Evolutionary conservation across 257 asterid species (phyloP).

Genomic region (Gynochthodes officinalis): DNA sequence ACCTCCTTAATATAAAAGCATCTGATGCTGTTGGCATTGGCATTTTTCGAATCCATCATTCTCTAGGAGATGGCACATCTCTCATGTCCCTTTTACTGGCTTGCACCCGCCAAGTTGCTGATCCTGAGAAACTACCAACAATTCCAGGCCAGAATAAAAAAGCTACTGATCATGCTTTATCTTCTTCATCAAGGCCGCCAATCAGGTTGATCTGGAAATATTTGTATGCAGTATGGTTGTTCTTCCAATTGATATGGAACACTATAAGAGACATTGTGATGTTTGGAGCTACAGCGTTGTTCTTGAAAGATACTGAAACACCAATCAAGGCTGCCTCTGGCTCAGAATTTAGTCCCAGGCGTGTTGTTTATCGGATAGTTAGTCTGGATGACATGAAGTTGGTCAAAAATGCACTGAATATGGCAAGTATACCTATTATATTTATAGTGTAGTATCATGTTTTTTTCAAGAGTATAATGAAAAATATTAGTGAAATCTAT

Average conservation of each 20-base stretch:
- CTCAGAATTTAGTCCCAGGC: constrained; percentile 23
- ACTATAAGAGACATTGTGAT: constrained; percentile 24
- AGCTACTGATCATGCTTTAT: too few species aligned
- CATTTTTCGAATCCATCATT: constrained; percentile 36
- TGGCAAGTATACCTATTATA: constrained; percentile 26
- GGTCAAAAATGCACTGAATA: constrained; percentile 25
- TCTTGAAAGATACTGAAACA: constrained; percentile 33
- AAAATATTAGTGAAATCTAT: too few species aligned
- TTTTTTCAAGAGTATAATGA: too few species aligned
- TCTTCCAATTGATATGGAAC: constrained; percentile 19
- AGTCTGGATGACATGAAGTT: constrained; percentile 28
- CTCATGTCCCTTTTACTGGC: constrained; percentile 33
- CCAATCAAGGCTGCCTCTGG: constrained; percentile 26
- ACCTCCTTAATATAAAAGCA: constrained; percentile 29
- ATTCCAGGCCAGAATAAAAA: constrained; percentile 17
- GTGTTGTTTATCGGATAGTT: constrained; percentile 25
- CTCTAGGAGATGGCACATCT: constrained; percentile 39
- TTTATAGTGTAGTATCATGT: too few species aligned
- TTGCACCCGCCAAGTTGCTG: constrained; percentile 29
- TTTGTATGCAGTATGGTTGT: constrained; percentile 10
- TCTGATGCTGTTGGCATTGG: constrained; percentile 22
- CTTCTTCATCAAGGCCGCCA: too few species aligned
- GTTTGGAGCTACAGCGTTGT: constrained; percentile 29
- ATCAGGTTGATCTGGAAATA: not conserved
- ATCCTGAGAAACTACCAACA: constrained; percentile 25